phyloP scores from a whole-genome alignment of 345 rosid species.

The Capsella bursapastoris region DNA sequence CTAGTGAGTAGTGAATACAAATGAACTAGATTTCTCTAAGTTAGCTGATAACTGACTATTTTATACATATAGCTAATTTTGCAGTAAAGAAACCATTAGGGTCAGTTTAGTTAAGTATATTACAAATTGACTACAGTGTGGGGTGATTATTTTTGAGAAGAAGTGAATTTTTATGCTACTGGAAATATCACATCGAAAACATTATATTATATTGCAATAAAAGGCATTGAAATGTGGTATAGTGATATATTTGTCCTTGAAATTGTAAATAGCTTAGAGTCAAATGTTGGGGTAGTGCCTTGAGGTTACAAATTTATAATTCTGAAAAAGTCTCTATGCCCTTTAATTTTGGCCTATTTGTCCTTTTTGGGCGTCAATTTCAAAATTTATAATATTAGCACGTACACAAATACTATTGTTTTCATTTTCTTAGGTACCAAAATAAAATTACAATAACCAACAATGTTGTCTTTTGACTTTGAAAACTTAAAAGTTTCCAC shows the following conservation, averaged over 20 bases:
- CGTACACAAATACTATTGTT: constrained; percentile 20
- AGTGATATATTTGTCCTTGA: constrained; percentile 32
- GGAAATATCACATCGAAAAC: constrained; percentile 23
- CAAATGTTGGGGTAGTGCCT: constrained; percentile 41
- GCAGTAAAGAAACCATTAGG: constrained; percentile 19
- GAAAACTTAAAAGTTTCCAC: constrained; percentile 36
- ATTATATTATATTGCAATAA: constrained; percentile 9
- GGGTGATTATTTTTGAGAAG: constrained; percentile 18
- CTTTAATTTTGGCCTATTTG: constrained; percentile 30
- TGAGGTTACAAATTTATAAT: constrained; percentile 36
- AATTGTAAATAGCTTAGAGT: constrained; percentile 26
- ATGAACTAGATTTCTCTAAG: not conserved
- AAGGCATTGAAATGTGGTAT: constrained; percentile 37
- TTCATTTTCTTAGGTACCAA: not conserved
- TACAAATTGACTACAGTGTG: constrained; percentile 26
- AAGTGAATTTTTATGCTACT: not conserved
- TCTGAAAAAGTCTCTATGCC: constrained; percentile 22
- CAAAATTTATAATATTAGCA: constrained; percentile 19
- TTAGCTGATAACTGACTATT: not conserved
- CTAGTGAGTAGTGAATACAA: not conserved
- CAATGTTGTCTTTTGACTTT: constrained; percentile 43
- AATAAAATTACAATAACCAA: constrained; percentile 40
- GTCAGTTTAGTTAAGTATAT: not conserved
- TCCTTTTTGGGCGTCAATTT: constrained; percentile 33
- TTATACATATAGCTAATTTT: not conserved